Evolutionary conservation across 2,329 filamentous ascomycete species (phyloP), one percentile per base, ranked within the genome.

Genomic region (Penicillium sp.): DNA sequence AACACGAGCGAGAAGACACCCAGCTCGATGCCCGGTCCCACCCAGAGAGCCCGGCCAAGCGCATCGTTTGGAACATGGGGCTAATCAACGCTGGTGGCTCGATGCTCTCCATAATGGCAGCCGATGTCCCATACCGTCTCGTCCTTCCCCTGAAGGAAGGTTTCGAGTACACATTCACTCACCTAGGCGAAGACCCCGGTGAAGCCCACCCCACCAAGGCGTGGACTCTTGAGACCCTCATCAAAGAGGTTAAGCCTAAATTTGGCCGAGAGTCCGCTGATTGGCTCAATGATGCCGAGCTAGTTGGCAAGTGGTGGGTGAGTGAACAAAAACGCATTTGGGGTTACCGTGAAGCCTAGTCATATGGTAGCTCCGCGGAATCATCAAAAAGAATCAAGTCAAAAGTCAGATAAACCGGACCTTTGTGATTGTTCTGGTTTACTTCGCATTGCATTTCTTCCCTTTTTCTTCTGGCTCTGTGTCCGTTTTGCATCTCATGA

Each of bases 111-210:
- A 60, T 87, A 89, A 76, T 86, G 86, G 6, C 82, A 79, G 62
- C 97, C 88, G 91, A 86, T 88, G 67, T 91, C 92, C 79, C 74
- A 47, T 73, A 83, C 95, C 58, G 81, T 84, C 59, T 93, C 89
- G 62, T 68, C 19, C 86, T 97, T 54, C 86, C 90, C 6, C 86
- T 93, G 67, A 84, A 90, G 69, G 91, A 96, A 73, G 89, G 89
- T 50, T 89, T 81, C 38, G 63, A 69, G 56, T 74, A 72, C 41
- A 61, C 62, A 47, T 77, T 78, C 62, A 73, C 73, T 2, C 65
- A 77, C 45, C 61, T 71, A 4, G 62, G 58, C 6, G 62, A 63
- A 7, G 75, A 78, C 52, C 73, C 75, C 1, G 63, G 70, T 47
- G 76, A 78, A 54, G 42, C 60, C 1, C 56, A 71, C 12, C 65